Conservation (phyloP, 176 grass and related monocot genomes). For the Eragrostis nindensis region DNA sequence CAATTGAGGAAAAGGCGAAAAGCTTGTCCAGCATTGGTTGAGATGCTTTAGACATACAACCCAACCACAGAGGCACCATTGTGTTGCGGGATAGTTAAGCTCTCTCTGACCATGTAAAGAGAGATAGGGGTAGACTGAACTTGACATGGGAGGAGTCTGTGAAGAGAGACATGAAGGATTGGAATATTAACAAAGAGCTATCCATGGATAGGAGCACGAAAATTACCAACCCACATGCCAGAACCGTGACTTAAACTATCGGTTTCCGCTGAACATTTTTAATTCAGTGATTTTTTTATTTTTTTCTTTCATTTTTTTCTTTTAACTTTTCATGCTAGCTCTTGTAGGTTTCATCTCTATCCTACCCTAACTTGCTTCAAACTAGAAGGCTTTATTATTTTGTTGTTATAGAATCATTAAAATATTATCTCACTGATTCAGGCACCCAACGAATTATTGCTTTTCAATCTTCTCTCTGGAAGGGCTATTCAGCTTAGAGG, state of each 20-base stretch:
- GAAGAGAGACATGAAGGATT: neutral
- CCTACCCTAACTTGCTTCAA: neutral
- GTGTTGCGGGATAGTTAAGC: neutral
- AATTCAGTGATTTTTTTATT: neutral
- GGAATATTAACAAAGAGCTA: neutral
- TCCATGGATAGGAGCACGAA: neutral
- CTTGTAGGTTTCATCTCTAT: neutral
- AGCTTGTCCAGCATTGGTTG: neutral
- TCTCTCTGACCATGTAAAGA: neutral
- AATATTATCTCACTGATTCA: slow-evolving; percentile 44
- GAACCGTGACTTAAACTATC: neutral
- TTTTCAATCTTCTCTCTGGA: slow-evolving; percentile 98
- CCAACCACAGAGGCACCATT: neutral
- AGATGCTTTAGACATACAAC: neutral
- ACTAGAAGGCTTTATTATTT: neutral
- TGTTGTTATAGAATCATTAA: neutral
- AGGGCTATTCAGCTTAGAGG: slow-evolving; percentile 94
- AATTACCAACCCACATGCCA: neutral
- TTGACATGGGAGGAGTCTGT: no score
- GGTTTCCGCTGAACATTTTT: neutral
- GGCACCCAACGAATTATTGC: slow-evolving; percentile 94
- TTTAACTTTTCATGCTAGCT: neutral
- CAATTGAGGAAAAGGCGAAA: neutral
- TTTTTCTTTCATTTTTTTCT: neutral
- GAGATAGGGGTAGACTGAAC: neutral